A percentile compares a stretch with the other conserved stretches of the same genome.
phyloP scores from a whole-genome alignment of 139 green algal species.

The Picochlorum costavermella region DNA sequence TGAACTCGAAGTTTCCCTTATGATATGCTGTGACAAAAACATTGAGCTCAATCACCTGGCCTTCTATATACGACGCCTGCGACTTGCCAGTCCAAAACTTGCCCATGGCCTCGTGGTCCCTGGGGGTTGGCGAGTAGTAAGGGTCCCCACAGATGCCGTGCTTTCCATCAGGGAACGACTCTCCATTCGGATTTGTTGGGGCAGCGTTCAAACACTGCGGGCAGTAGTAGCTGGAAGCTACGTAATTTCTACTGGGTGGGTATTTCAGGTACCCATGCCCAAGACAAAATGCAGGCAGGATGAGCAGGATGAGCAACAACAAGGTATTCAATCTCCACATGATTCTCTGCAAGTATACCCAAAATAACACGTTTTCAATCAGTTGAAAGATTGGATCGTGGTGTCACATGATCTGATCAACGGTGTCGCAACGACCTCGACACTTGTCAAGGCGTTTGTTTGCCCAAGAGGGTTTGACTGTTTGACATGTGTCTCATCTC shows the following conservation, averaged over 20 bases:
- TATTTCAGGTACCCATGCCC: neutral
- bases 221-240: neutral
- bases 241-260: neutral
- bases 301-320: too few relatives aligned
- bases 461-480: too few relatives aligned
- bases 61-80: neutral
- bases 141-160: conserved; percentile 10
- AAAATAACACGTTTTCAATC: too few relatives aligned
- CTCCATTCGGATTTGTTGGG: neutral
- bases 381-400: too few relatives aligned
- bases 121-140: neutral
- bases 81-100: conserved; percentile 1
- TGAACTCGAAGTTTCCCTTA: neutral
- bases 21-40: neutral
- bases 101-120: neutral
- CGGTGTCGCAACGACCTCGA: too few relatives aligned
- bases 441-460: too few relatives aligned
- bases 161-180: conserved; percentile 8
- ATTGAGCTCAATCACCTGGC: neutral
- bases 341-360: too few relatives aligned
- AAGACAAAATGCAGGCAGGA: neutral
- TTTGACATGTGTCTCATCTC: too few relatives aligned
- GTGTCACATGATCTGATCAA: too few relatives aligned
- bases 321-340: too few relatives aligned
- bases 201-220: neutral